Evolutionary conservation across 352 stramenopile genomes (phyloP).

Genomic region (Hyphochytrium catenoides): DNA sequence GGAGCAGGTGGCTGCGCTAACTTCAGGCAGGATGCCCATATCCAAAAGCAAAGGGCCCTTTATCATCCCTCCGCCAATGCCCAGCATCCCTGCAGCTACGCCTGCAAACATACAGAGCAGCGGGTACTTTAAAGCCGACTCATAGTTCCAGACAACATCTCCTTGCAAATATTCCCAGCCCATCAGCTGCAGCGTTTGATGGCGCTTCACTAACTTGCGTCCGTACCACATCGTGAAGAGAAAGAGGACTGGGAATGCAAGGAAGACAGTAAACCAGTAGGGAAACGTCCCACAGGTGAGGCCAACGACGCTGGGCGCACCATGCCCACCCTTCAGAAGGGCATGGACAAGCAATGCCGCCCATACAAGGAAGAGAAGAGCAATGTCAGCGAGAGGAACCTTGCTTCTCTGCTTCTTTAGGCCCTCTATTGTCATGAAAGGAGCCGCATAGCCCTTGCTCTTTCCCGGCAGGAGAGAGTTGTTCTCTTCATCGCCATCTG

Average conservation of each 20-base stretch:
- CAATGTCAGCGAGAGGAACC: constrained; percentile 28
- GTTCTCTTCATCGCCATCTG: too few species aligned
- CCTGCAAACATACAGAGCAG: constrained; percentile 36
- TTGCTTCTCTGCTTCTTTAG: constrained; percentile 22
- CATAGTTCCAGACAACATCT: constrained; percentile 78
- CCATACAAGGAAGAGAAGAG: constrained; percentile 43
- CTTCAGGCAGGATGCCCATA: constrained; percentile 59
- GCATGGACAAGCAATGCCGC: constrained; percentile 43
- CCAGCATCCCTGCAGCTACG: constrained; percentile 31
- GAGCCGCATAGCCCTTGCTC: too few species aligned
- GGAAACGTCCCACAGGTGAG: constrained; percentile 26
- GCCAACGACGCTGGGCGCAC: constrained; percentile 35
- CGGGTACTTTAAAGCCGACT: constrained; percentile 60
- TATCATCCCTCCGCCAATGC: constrained; percentile 73
- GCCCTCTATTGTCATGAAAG: constrained; percentile 22
- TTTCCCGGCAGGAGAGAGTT: too few species aligned
- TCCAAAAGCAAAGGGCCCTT: constrained; percentile 65
- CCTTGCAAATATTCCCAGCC: constrained; percentile 80
- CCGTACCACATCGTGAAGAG: constrained; percentile 42
- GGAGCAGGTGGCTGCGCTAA: constrained; percentile 60
- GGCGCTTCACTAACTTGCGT: constrained; percentile 27
- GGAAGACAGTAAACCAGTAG: constrained; percentile 30
- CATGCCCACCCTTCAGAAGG: constrained; percentile 44
- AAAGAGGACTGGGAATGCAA: constrained; percentile 43
- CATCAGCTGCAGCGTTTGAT: constrained; percentile 20